Conservation (phyloP, 768 basidiomycete species). For the Lactarius tabidus region DNA sequence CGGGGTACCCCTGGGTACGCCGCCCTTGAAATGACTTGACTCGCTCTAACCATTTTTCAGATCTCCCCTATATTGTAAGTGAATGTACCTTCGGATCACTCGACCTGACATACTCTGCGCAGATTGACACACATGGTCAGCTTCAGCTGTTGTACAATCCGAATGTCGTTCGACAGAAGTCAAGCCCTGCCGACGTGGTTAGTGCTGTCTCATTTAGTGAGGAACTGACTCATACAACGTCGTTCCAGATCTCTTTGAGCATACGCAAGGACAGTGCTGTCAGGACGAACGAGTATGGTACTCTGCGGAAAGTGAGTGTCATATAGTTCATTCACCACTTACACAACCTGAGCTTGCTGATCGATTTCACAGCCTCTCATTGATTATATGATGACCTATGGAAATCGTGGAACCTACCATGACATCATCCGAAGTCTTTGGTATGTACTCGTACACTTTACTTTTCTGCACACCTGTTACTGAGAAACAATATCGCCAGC, state of each 20-base stretch:
- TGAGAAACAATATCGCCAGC: too few species aligned
- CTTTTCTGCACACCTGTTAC: too few species aligned
- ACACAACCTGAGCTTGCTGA: too few species aligned
- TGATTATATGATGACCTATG: too few species aligned
- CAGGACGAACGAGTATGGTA: background rate
- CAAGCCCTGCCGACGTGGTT: background rate
- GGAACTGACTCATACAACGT: background rate
- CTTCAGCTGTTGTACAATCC: background rate
- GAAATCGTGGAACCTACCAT: too few species aligned
- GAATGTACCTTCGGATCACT: background rate
- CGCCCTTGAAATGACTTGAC: background rate
- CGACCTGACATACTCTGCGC: background rate
- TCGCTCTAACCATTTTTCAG: background rate
- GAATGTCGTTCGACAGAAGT: background rate
- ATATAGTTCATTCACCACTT: background rate
- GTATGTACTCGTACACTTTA: too few species aligned
- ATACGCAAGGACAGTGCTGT: background rate
- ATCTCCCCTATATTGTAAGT: constrained; percentile 9
- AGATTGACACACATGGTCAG: background rate
- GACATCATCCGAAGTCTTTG: too few species aligned
- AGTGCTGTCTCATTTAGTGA: background rate
- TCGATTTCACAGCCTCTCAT: too few species aligned
- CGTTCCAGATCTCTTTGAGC: constrained; percentile 3
- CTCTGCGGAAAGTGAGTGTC: background rate
- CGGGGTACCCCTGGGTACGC: constrained; percentile 4